These are phyloP conservation scores for Uronychia setigera DNA, from an alignment of 73 alveolate genomes.

Conservation along the genomic window DNA sequence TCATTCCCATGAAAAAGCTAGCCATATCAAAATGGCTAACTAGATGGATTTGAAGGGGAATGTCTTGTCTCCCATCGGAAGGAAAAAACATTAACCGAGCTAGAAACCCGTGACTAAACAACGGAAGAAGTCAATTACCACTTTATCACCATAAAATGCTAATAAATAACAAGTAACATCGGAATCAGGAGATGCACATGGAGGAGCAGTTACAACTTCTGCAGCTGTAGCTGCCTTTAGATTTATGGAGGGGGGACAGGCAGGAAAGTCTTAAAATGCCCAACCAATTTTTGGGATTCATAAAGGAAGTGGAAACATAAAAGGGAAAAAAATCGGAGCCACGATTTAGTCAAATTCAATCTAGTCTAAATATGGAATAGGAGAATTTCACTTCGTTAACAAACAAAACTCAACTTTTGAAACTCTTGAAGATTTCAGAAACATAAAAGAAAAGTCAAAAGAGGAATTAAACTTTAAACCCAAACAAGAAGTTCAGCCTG, in stretches of 20 bases:
- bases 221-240: neutral
- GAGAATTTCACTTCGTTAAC: no score
- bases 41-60: neutral
- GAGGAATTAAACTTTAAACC: neutral
- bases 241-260: neutral
- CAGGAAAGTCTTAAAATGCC: neutral
- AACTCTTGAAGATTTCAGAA: neutral
- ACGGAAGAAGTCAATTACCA: neutral
- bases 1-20: neutral
- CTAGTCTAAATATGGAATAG: neutral
- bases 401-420: neutral
- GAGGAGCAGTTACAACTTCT: neutral
- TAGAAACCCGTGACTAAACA: neutral
- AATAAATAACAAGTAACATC: no score
- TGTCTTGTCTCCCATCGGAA: neutral
- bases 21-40: neutral
- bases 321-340: neutral
- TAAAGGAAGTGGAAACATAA: no score
- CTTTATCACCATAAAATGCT: neutral
- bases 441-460: neutral
- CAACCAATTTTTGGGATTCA: no score
- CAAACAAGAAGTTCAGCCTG: neutral
- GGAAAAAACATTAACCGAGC: neutral
- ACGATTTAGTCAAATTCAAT: neutral
- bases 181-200: no score